Evolutionary conservation across 148 eudicot species (phyloP).

Genomic region (Nepenthes gracilis): DNA sequence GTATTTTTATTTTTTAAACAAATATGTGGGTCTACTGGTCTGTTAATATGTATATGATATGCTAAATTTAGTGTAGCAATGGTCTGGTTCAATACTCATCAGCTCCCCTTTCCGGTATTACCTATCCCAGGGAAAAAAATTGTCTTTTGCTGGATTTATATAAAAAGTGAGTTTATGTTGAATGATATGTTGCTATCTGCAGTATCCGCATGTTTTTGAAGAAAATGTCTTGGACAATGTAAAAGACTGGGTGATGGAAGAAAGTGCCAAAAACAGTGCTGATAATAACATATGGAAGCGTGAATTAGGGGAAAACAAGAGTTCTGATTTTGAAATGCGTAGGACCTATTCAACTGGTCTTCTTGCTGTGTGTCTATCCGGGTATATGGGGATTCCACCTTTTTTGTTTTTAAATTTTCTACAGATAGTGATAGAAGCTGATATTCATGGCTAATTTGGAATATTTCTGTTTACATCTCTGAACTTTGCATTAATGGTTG

Average conservation of each 20-base stretch:
- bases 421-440: background rate
- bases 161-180: too few relatives aligned
- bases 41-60: conserved; percentile 1
- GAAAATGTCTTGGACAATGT: conserved; percentile 70
- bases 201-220: conserved; percentile 96
- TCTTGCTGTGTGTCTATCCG: conserved; percentile 76
- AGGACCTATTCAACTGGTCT: conserved; percentile 84
- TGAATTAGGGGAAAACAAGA: conserved; percentile 36
- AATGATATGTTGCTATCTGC: conserved; percentile 10
- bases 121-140: too few relatives aligned
- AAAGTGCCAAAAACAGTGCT: conserved; percentile 26
- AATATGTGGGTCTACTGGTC: background rate
- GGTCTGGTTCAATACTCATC: too few relatives aligned
- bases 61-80: too few relatives aligned
- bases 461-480: background rate
- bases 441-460: background rate
- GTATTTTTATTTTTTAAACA: background rate
- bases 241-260: conserved; percentile 83
- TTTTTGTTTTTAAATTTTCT: background rate
- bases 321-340: conserved; percentile 81
- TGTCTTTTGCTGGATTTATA: too few relatives aligned
- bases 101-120: too few relatives aligned
- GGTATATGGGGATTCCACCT: conserved; percentile 29
- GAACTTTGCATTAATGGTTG: conserved; percentile 15
- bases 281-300: conserved; percentile 45